These are phyloP conservation scores for Thuja plicata DNA, from an alignment of 83 land plant genomes.

Conservation along the genomic window DNA sequence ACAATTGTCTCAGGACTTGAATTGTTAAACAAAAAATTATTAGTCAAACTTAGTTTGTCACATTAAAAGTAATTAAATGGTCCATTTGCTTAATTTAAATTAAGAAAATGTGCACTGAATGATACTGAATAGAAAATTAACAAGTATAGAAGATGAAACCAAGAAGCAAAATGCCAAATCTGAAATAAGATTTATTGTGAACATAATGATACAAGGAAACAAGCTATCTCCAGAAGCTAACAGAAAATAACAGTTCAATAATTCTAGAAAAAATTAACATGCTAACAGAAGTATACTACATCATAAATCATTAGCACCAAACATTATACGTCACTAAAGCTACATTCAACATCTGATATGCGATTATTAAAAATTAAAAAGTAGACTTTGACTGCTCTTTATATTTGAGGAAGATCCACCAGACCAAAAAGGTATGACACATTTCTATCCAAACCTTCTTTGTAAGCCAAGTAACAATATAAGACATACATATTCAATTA, in stretches of 20 bases:
- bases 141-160: neutral
- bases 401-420: neutral
- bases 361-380: neutral
- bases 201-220: neutral
- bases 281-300: neutral
- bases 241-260: neutral
- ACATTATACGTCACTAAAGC: neutral
- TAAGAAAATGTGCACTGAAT: neutral
- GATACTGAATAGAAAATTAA: neutral
- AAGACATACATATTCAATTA: neutral
- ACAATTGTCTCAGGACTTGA: neutral
- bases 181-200: neutral
- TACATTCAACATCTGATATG: neutral
- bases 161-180: neutral
- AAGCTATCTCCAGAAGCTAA: neutral
- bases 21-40: neutral
- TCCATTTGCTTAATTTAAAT: neutral
- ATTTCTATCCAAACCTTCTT: slow-evolving; percentile 5
- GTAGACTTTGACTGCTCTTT: neutral
- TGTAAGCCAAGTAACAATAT: neutral
- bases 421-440: neutral
- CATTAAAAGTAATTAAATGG: neutral
- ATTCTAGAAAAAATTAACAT: neutral
- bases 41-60: neutral
- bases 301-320: neutral